Conservation (phyloP, 1,284 basidiomycete genomes). For the Puccinia polysora region DNA sequence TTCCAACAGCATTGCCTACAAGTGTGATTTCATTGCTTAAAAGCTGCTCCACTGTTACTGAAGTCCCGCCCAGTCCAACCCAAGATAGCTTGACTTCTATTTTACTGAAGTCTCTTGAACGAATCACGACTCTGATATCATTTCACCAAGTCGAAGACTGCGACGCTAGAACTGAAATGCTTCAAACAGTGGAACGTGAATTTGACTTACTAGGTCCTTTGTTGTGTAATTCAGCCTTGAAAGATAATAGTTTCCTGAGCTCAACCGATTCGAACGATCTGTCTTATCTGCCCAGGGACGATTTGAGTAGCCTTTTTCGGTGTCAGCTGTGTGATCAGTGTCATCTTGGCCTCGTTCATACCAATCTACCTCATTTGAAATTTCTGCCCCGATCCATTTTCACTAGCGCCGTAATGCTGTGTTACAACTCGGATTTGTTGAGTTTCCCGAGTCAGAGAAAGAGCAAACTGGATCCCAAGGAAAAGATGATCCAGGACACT, state of each 20-base stretch:
- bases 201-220: constrained; percentile 36
- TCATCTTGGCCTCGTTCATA: constrained; percentile 5
- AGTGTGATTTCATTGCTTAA: constrained; percentile 17
- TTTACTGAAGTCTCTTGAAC: constrained; percentile 31
- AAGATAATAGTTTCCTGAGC: background rate
- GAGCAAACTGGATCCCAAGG: background rate
- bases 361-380: background rate
- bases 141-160: background rate
- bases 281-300: constrained; percentile 23
- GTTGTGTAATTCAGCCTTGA: constrained; percentile 21
- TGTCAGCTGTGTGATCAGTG: constrained; percentile 32
- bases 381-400: constrained; percentile 22
- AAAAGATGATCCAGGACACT: constrained; percentile 16
- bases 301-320: constrained; percentile 27
- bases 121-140: constrained; percentile 7
- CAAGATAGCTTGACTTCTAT: constrained; percentile 1
- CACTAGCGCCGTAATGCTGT: constrained; percentile 21
- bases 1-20: background rate
- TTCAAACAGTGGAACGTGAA: constrained; percentile 31
- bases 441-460: background rate
- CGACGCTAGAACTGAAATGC: constrained; percentile 1
- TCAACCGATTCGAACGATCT: constrained; percentile 3
- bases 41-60: constrained; percentile 10
- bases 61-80: background rate
- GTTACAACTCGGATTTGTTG: constrained; percentile 34